A percentile compares a stretch with the other conserved stretches of the same genome.
Conservation (phyloP, 2,329 filamentous ascomycete species). For the Pseudogymnoascus sp. region DNA sequence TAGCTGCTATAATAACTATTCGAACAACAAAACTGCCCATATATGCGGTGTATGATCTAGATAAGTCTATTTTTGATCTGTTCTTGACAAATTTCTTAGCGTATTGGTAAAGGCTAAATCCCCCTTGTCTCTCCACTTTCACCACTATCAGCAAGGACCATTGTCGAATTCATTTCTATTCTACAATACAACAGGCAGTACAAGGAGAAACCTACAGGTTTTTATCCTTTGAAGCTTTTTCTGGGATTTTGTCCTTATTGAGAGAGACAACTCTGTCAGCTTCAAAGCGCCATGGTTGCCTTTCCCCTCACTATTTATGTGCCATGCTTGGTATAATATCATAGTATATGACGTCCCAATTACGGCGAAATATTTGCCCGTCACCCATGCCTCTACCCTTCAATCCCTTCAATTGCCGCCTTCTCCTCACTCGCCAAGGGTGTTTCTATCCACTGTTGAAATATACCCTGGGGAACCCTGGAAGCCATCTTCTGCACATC, state of each 20-base stretch:
- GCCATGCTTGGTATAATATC: background rate
- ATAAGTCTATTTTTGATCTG: background rate
- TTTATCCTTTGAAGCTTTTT: background rate
- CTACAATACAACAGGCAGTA: background rate
- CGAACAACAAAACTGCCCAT: background rate
- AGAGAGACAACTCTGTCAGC: background rate
- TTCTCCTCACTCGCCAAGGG: background rate
- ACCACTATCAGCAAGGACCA: background rate
- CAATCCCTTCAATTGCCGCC: background rate
- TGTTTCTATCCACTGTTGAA: background rate
- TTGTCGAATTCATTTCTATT: background rate
- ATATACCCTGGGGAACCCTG: background rate
- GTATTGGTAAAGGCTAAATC: background rate
- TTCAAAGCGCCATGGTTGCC: no score
- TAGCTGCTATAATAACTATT: background rate
- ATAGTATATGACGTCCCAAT: background rate
- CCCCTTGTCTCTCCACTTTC: background rate
- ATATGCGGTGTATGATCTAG: background rate
- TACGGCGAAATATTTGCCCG: slow-evolving; percentile 5
- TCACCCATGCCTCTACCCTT: background rate
- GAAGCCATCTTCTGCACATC: background rate
- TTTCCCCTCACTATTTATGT: background rate
- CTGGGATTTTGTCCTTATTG: background rate
- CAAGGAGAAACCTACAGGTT: background rate
- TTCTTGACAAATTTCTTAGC: background rate